Percentiles rank a stretch among this genome's conserved stretches.
These are phyloP conservation scores for Nitzschia sp. DNA, from an alignment of 108 stramenopile genomes.

Conservation along the genomic window DNA sequence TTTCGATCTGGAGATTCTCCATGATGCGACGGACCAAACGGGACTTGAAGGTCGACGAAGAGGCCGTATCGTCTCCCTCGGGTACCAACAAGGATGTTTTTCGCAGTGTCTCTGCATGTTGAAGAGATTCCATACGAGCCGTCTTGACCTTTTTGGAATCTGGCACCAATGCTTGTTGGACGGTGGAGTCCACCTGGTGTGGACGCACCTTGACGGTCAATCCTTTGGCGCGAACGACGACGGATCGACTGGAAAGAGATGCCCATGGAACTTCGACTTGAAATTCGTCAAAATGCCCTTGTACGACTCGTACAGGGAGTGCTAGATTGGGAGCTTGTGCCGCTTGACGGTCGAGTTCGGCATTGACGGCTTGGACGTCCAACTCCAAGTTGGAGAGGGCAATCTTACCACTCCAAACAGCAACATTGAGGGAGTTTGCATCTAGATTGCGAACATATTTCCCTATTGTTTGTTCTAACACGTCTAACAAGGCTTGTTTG, in stretches of 20 bases:
- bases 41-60: slow-evolving; percentile 49
- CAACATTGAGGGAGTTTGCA: slow-evolving; percentile 75
- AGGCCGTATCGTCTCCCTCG: slow-evolving; percentile 23
- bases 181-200: slow-evolving; percentile 27
- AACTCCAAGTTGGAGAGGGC: slow-evolving; percentile 79
- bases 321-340: slow-evolving; percentile 70
- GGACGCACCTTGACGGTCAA: slow-evolving; percentile 63
- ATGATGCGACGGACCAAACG: slow-evolving; percentile 75
- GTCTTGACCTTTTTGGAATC: slow-evolving; percentile 3
- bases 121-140: slow-evolving; percentile 47
- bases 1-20: slow-evolving; percentile 83
- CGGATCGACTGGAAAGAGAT: slow-evolving; percentile 59
- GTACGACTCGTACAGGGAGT: slow-evolving; percentile 60
- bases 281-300: slow-evolving; percentile 63
- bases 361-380: slow-evolving; percentile 77
- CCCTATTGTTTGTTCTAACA: slow-evolving; percentile 83
- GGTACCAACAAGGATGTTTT: slow-evolving; percentile 54
- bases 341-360: slow-evolving; percentile 65
- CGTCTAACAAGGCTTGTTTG: slow-evolving; percentile 80
- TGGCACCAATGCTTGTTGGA: not conserved
- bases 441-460: slow-evolving; percentile 86
- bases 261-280: slow-evolving; percentile 88
- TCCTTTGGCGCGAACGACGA: slow-evolving; percentile 70
- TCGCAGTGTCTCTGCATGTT: slow-evolving; percentile 48
- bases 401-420: slow-evolving; percentile 89